phyloP scores from a whole-genome alignment of 78 protist species.

The Bigelowiella natans region DNA sequence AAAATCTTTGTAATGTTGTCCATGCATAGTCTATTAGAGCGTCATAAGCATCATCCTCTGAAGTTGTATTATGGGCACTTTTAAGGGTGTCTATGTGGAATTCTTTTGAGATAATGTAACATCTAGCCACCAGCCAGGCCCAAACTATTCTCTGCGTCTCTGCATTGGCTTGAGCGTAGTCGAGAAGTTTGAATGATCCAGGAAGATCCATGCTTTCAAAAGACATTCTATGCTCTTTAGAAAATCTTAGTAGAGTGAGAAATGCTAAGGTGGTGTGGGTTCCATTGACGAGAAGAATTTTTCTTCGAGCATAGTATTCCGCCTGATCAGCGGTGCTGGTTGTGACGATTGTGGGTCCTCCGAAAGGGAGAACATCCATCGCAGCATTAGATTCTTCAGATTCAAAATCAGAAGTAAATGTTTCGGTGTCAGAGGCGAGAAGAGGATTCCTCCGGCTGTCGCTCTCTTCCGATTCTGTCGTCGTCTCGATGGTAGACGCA shows the following conservation, averaged over 20 bases:
- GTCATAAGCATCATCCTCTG: neutral
- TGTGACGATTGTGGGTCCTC: neutral
- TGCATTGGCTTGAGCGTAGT: neutral
- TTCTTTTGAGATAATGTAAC: neutral
- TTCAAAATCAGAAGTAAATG: too few relatives aligned
- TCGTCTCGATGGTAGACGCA: too few relatives aligned
- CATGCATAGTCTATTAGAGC: neutral
- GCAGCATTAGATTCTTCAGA: too few relatives aligned
- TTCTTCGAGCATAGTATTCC: neutral
- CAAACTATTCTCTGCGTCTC: neutral
- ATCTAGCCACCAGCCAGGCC: neutral
- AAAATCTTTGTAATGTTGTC: neutral
- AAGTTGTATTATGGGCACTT: neutral
- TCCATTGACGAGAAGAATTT: constrained; percentile 5
- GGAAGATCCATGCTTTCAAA: neutral
- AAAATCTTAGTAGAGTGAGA: neutral
- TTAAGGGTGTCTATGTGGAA: neutral
- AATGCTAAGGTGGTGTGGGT: constrained; percentile 15
- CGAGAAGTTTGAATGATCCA: neutral
- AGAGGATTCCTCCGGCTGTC: too few relatives aligned
- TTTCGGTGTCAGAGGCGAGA: too few relatives aligned
- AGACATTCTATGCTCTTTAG: too few relatives aligned
- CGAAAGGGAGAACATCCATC: constrained; percentile 1
- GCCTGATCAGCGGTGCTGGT: neutral
- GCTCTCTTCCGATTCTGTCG: too few relatives aligned